Conservation (phyloP, 2,329 filamentous ascomycete species). For the Fusarium nanum region DNA sequence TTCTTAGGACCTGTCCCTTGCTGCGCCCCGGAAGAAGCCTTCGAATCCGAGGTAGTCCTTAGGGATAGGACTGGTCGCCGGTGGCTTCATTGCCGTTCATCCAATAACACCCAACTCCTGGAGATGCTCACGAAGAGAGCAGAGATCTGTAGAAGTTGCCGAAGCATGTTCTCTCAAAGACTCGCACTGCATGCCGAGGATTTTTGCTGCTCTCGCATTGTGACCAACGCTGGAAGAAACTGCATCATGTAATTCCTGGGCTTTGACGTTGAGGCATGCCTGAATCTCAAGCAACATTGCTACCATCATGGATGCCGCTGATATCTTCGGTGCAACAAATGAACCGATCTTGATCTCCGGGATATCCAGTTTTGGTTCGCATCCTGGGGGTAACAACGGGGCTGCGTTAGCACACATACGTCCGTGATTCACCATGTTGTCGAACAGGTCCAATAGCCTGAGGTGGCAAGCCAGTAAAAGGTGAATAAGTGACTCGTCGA, state of each 20-base stretch:
- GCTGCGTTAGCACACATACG: constrained; percentile 50
- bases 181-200: constrained; percentile 47
- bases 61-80: not conserved
- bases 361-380: constrained; percentile 51
- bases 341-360: constrained; percentile 57
- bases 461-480: constrained; percentile 54
- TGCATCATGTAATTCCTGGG: constrained; percentile 23
- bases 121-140: constrained; percentile 17
- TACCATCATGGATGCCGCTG: constrained; percentile 51
- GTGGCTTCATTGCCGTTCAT: not conserved
- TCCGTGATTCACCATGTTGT: constrained; percentile 48
- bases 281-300: constrained; percentile 51
- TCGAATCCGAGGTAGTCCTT: not conserved
- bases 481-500: constrained; percentile 53
- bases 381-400: constrained; percentile 41
- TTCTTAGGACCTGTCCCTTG: not conserved
- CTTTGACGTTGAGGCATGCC: constrained; percentile 33
- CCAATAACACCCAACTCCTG: constrained; percentile 22
- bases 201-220: constrained; percentile 34
- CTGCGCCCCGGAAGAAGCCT: not conserved
- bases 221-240: constrained; percentile 14
- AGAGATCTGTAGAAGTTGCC: constrained; percentile 32
- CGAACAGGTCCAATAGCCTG: constrained; percentile 53
- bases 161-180: constrained; percentile 39
- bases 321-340: constrained; percentile 50